Conservation (phyloP, 2,329 filamentous ascomycete species). For the Alternaria gansuensis region DNA sequence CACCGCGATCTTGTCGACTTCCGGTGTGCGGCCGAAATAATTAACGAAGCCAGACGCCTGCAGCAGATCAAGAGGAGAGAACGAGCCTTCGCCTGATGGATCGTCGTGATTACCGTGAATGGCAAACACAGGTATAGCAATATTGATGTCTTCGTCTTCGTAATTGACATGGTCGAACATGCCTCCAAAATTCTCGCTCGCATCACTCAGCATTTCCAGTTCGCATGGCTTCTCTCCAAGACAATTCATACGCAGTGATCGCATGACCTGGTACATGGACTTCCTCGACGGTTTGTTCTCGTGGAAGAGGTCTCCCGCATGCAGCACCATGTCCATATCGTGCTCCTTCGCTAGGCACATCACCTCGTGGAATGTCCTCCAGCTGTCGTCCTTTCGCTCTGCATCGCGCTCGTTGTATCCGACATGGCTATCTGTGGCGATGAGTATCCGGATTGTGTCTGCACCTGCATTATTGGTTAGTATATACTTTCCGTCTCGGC, state of each 20-base stretch:
- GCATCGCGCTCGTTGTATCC: slow-evolving; percentile 93
- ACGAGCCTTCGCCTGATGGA: slow-evolving; percentile 93
- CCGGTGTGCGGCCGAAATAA: slow-evolving; percentile 91
- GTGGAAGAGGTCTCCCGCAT: slow-evolving; percentile 95
- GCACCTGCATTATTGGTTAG: slow-evolving; percentile 56
- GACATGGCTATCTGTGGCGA: slow-evolving; percentile 97
- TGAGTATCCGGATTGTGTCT: slow-evolving; percentile 92
- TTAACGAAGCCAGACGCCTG: slow-evolving; percentile 93
- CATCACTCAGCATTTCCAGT: slow-evolving; percentile 92
- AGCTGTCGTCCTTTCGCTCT: slow-evolving; percentile 95
- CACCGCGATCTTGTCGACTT: slow-evolving; percentile 91
- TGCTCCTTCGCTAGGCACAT: slow-evolving; percentile 85
- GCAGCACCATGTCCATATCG: slow-evolving; percentile 97
- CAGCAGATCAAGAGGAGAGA: slow-evolving; percentile 87
- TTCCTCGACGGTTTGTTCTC: slow-evolving; percentile 98
- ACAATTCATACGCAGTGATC: slow-evolving; percentile 90
- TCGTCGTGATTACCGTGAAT: slow-evolving; percentile 99
- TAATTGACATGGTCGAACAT: slow-evolving; percentile 97
- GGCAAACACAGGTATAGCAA: slow-evolving; percentile 96
- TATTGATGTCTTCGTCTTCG: slow-evolving; percentile 95
- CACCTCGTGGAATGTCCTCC: slow-evolving; percentile 94
- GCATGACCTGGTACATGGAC: slow-evolving; percentile 97
- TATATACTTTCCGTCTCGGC: not conserved
- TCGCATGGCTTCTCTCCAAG: slow-evolving; percentile 95
- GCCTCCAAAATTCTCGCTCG: slow-evolving; percentile 85